These are phyloP conservation scores for Fusarium sp. DNA, from an alignment of 2,329 filamentous ascomycete genomes.

Conservation along the genomic window DNA sequence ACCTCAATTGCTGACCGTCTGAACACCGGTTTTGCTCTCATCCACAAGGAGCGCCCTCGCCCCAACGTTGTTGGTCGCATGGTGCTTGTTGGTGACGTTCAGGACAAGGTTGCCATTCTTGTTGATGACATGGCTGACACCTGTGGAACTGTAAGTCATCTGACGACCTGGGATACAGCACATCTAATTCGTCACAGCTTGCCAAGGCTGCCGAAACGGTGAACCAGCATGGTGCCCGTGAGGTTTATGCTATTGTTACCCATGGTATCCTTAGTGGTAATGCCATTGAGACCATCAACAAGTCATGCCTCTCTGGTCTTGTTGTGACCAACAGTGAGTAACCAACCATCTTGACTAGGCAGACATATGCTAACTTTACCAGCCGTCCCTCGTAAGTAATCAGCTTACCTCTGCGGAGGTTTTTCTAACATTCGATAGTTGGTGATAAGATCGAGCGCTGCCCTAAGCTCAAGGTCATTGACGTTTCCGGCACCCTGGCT, in stretches of 20 bases:
- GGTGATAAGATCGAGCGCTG: conserved; percentile 84
- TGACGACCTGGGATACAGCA: not conserved
- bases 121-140: conserved; percentile 99
- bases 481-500: conserved; percentile 87
- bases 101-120: conserved; percentile 91
- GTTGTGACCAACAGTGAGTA: conserved; percentile 85
- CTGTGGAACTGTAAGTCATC: conserved; percentile 75
- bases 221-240: conserved; percentile 84
- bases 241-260: conserved; percentile 95
- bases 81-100: conserved; percentile 93
- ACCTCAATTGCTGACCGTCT: conserved; percentile 94
- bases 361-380: conserved; percentile 36
- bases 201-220: conserved; percentile 90
- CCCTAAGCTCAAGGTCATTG: conserved; percentile 87
- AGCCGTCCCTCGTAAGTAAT: conserved; percentile 51
- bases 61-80: conserved; percentile 90
- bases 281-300: conserved; percentile 87
- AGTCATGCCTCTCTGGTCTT: conserved; percentile 78
- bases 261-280: conserved; percentile 92
- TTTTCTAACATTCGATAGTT: conserved; percentile 51
- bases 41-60: conserved; percentile 94
- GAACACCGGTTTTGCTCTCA: conserved; percentile 90
- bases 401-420: not conserved
- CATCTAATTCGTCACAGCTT: conserved; percentile 49
- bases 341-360: not conserved